Evolutionary conservation across 2,329 filamentous ascomycete genomes (phyloP).

Genomic region (Penicillium carneum): DNA sequence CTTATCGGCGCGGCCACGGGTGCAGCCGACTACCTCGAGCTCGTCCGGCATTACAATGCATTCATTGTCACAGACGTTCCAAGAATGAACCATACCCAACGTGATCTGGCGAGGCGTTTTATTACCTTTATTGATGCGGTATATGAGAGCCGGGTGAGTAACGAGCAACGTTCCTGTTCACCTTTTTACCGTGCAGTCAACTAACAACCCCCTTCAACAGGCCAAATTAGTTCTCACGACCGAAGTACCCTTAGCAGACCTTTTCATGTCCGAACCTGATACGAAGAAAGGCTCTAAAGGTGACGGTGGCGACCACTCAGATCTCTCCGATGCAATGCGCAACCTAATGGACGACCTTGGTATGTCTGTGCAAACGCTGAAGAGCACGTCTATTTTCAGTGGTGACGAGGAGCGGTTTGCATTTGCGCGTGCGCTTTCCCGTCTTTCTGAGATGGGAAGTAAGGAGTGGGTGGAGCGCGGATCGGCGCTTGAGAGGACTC

Average conservation of each 20-base stretch:
- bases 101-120: constrained; percentile 88
- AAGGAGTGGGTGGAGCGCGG: constrained; percentile 91
- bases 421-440: constrained; percentile 84
- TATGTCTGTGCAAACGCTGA: constrained; percentile 82
- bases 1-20: constrained; percentile 87
- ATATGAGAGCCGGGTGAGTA: constrained; percentile 73
- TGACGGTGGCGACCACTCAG: constrained; percentile 57
- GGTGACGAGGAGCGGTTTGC: constrained; percentile 97
- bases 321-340: constrained; percentile 74
- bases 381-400: constrained; percentile 84
- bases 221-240: constrained; percentile 96
- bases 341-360: constrained; percentile 87
- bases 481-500: constrained; percentile 58
- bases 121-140: constrained; percentile 98
- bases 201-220: constrained; percentile 50
- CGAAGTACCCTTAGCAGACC: constrained; percentile 79
- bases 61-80: constrained; percentile 93
- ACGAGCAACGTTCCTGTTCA: neutral
- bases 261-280: constrained; percentile 80
- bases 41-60: constrained; percentile 86
- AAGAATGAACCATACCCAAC: constrained; percentile 83
- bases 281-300: constrained; percentile 65
- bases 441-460: constrained; percentile 91
- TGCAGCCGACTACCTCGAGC: constrained; percentile 92
- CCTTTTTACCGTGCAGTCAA: neutral